These are phyloP conservation scores for Aspergillus nanangensis DNA, from an alignment of 495 filamentous ascomycete genomes.

Conservation along the genomic window DNA sequence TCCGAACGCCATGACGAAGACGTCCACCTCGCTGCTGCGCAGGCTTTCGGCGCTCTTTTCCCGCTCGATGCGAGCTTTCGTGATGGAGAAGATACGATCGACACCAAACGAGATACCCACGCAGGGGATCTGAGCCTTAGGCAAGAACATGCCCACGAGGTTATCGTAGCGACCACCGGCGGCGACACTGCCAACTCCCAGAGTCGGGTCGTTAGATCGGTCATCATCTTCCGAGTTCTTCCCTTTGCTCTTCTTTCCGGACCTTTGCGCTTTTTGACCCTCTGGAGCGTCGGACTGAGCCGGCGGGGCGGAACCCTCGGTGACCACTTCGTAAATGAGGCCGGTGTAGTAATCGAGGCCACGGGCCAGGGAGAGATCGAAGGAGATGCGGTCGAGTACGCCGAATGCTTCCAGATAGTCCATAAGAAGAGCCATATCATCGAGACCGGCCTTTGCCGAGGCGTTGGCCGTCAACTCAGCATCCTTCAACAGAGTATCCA, in stretches of 20 bases:
- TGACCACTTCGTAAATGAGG: conserved; percentile 88
- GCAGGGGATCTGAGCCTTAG: conserved; percentile 81
- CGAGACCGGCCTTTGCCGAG: conserved; percentile 69
- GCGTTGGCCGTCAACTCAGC: conserved; percentile 60
- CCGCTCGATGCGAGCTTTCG: conserved; percentile 66
- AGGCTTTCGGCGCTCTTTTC: conserved; percentile 46
- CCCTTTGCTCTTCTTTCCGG: conserved; percentile 55
- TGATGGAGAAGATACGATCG: conserved; percentile 91
- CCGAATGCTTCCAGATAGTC: conserved; percentile 74
- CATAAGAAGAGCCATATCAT: conserved; percentile 78
- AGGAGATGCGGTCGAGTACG: conserved; percentile 65
- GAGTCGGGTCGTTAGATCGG: conserved; percentile 72
- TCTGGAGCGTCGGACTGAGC: conserved; percentile 37
- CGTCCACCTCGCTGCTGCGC: conserved; percentile 73
- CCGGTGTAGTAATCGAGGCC: conserved; percentile 91
- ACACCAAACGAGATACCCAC: conserved; percentile 94
- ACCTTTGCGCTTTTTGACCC: conserved; percentile 43
- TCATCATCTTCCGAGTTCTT: conserved; percentile 63
- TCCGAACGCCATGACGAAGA: conserved; percentile 90
- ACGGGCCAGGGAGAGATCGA: conserved; percentile 79
- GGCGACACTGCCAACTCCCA: conserved; percentile 83
- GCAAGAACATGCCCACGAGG: conserved; percentile 86
- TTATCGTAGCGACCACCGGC: conserved; percentile 93
- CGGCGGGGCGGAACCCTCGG: conserved; percentile 74
- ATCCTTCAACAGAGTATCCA: conserved; percentile 60